Evolutionary conservation across 1,284 basidiomycete species (phyloP).

Genomic region (Apiotrichum mycotoxinovorans): DNA sequence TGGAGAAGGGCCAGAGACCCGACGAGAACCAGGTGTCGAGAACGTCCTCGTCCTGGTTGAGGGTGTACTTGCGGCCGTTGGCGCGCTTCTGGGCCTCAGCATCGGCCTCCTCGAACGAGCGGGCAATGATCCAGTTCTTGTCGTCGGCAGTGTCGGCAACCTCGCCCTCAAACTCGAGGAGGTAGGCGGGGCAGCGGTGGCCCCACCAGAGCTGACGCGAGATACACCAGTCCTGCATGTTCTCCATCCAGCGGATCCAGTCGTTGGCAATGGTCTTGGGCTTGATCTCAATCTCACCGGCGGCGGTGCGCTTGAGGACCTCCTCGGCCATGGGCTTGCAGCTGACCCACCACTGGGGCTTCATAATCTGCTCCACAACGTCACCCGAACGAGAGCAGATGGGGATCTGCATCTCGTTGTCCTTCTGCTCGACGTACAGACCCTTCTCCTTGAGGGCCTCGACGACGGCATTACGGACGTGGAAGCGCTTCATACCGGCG

Average conservation of each 20-base stretch:
- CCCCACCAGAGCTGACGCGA: conserved; percentile 99
- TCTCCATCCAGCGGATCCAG: conserved; percentile 95
- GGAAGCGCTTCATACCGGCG: conserved; percentile 95
- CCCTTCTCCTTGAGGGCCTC: conserved; percentile 81
- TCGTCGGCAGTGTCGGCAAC: conserved; percentile 60
- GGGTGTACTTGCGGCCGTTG: conserved; percentile 64
- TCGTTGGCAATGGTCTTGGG: conserved; percentile 87
- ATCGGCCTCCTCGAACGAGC: conserved; percentile 73
- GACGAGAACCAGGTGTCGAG: conserved; percentile 99
- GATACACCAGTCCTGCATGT: conserved; percentile 98
- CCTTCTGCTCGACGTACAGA: conserved; percentile 85
- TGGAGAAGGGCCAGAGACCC: conserved; percentile 96
- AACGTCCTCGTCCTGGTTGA: conserved; percentile 96
- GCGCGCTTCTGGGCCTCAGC: conserved; percentile 73
- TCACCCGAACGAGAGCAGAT: conserved; percentile 92
- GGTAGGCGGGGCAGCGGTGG: conserved; percentile 93
- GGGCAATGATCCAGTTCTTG: conserved; percentile 87
- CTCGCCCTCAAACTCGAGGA: conserved; percentile 78
- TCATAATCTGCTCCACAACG: conserved; percentile 90
- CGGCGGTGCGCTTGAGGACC: conserved; percentile 81
- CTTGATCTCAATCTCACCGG: conserved; percentile 76
- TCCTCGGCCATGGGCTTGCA: conserved; percentile 90
- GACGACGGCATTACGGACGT: conserved; percentile 79
- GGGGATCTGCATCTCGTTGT: conserved; percentile 93
- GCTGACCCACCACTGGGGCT: conserved; percentile 99